Evolutionary conservation across 441 rosid genomes (phyloP).

Genomic region (Corymbia citriodora): DNA sequence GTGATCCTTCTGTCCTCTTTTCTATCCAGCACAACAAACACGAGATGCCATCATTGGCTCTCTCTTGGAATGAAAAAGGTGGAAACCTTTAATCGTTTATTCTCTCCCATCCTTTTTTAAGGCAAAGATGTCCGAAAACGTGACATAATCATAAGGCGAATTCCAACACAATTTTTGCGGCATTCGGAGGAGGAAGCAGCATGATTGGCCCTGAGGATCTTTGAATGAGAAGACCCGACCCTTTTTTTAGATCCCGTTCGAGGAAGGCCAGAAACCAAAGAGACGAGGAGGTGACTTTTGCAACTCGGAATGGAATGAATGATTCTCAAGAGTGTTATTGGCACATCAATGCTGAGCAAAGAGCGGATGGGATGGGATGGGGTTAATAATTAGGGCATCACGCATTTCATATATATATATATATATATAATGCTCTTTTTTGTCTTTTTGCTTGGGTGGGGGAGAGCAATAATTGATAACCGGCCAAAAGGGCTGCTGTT

Average conservation of each 20-base stretch:
- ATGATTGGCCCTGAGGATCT: neutral
- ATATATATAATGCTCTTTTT: neutral
- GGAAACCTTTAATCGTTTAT: accelerated
- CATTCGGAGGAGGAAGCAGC: neutral
- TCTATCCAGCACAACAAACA: neutral
- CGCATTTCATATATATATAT: neutral
- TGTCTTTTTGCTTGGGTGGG: neutral
- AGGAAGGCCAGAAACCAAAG: neutral
- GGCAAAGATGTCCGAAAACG: neutral
- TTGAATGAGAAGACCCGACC: neutral
- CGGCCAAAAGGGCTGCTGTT: neutral
- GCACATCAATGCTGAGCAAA: neutral
- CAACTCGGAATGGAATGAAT: neutral
- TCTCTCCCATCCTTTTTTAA: neutral
- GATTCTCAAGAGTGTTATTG: neutral
- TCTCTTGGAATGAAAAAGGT: neutral
- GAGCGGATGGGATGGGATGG: neutral
- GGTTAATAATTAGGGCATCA: neutral
- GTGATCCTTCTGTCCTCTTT: neutral
- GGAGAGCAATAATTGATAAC: neutral
- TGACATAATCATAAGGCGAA: neutral
- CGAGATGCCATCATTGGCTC: neutral
- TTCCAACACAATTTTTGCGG: neutral
- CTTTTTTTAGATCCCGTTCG: neutral
- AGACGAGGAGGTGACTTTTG: neutral